Evolutionary conservation across 2,329 filamentous ascomycete genomes (phyloP), one percentile per base, ranked within the genome.

Genomic region (Trichophyton benhamiae): DNA sequence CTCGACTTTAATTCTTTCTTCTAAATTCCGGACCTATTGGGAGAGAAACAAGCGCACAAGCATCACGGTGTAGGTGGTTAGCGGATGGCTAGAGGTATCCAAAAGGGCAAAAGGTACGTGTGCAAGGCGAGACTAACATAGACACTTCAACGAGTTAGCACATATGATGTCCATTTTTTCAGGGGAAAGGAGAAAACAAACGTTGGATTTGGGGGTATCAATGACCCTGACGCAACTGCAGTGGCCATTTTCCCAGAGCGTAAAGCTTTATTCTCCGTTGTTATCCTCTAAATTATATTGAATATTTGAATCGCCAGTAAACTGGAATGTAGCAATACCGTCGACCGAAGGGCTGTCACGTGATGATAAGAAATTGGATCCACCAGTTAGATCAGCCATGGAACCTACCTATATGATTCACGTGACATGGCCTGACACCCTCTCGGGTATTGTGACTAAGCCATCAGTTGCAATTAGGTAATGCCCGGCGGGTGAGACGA

Each of bases 1-100:
- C 38, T 91, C 87, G 62, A 89, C 80, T 74, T 95, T 96, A 75
- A 95, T 86, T 71, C 88, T 85, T 79, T 97, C 94, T 76, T 96
- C 89, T 63, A 99, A 85, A 73, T 96, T 96, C 69, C 87, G 88
- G 65, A 83, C 78, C 78, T 83, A 63, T 57, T 63, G 7, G 52
- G 11, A 38, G 11, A 25, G 4, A 6, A n/a, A 25, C 11, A 9
- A 57, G 25, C 53, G 27, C 22, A 36, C 1, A 20, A 57, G 8
- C 13, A 17, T 58, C n/a, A 33, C 55, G 55, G n/a, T 15, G n/a
- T 41, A 7, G 9, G 27, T 41, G 9, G 27, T 41, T 15, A 27
- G 20, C 33, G 7, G 6, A 57, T 59, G 58, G 38, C 11, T 48
- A 49, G n/a, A n/a, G 17, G 27, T 20, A 36, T 38, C 3, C 13